phyloP scores from a whole-genome alignment of 139 green algal species.

The Edaphochlamys debaryana region DNA sequence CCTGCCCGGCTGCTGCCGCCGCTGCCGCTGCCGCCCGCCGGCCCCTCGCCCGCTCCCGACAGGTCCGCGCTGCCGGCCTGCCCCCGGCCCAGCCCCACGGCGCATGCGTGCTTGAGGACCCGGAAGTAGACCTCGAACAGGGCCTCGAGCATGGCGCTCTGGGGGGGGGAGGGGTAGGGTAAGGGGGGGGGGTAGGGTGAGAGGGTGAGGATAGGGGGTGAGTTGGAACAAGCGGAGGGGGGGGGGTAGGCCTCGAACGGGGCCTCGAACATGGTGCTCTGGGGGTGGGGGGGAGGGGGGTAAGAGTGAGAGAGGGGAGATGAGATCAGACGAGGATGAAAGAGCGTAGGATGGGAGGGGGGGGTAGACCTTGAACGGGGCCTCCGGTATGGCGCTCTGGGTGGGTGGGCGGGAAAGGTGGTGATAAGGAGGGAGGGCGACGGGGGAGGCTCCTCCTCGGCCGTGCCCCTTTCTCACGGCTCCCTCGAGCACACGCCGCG shows the following conservation, averaged over 20 bases:
- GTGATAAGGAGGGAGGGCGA: too few species aligned
- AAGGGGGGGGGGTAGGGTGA: not conserved
- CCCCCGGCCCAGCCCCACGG: slow-evolving; percentile 42
- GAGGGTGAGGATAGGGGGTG: not conserved
- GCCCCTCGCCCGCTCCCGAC: too few species aligned
- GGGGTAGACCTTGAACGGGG: slow-evolving; percentile 85
- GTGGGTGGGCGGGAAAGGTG: too few species aligned
- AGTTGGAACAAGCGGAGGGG: too few species aligned
- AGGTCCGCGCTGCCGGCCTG: too few species aligned
- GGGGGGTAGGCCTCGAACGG: slow-evolving; percentile 86
- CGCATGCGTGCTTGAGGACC: slow-evolving; percentile 75
- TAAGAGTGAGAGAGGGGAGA: not conserved
- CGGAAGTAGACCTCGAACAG: slow-evolving; percentile 87
- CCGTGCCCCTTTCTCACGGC: too few species aligned
- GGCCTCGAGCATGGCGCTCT: slow-evolving; percentile 74
- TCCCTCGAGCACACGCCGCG: too few species aligned
- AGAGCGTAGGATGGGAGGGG: too few species aligned
- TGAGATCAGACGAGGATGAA: not conserved
- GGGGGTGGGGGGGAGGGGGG: not conserved
- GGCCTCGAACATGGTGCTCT: slow-evolving; percentile 73
- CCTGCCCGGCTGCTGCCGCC: not conserved
- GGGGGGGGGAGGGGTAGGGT: not conserved
- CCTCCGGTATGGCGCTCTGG: slow-evolving; percentile 72
- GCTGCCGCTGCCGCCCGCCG: not conserved
- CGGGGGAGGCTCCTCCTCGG: too few species aligned